Evolutionary conservation across 225 moss, liverwort and hornwort genomes (phyloP), one percentile per base, ranked within the genome.

Genomic region (Climacium dendroides): DNA sequence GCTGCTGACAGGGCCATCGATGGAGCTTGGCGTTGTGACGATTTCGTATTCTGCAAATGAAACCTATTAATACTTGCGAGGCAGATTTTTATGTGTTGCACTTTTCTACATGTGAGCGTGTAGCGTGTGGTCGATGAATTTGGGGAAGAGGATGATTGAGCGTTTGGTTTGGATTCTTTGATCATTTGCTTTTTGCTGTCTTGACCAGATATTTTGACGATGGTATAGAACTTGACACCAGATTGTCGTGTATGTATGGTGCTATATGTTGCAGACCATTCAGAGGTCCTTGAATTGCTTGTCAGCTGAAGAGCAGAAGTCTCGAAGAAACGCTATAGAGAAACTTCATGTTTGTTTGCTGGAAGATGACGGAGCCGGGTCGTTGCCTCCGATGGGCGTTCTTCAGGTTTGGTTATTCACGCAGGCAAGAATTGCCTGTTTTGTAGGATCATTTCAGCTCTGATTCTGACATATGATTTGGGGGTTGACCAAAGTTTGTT

Each of bases 231-330:
- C 15, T 74, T 80, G 52, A 59, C 61, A 30, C 28, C 34, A 17
- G 15, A 37, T 69, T 29, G 22, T 78, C 24, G 20, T 71, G 29
- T 43, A 48, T 43, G 34, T 81, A 13, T 58, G 54, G 22, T 74
- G 32, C 11, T 61, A 5, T 37, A 58, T 94, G 47, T 78, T 94
- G 79, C 92, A 94, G 89, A 94, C 93, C 88, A 90, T 97, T 86
- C 95, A 94, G 65, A 91, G 96, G 87, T 91, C 91, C 85, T 89
- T 97, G 74, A 96, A 97, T 88, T 94, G 95, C 90, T 89, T 97
- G 74, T 94, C 95, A 83, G 96, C 95, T 70, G 95, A 96, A 32
- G 95, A 95, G 53, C 89, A 94, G 19, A 92, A 89, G 45, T 92
- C 87, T 54, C 92, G 95, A 86, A 93, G 85, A 90, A 94, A 89